Percentiles rank a stretch among this genome's conserved stretches.
phyloP scores from a whole-genome alignment of 1,284 basidiomycete genomes.

The Meira nashicola region DNA sequence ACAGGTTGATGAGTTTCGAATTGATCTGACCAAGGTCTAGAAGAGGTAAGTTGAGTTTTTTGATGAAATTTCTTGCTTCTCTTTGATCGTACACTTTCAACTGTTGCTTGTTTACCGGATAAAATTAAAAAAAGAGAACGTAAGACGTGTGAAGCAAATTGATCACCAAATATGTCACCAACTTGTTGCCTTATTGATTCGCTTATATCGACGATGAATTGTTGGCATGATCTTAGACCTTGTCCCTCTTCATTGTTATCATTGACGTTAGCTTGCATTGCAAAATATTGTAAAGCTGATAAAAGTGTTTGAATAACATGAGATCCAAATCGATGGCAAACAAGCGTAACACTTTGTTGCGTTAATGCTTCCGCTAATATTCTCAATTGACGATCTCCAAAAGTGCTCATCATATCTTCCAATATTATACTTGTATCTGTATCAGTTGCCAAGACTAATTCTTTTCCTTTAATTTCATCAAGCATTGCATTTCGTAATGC shows the following conservation, averaged over 20 bases:
- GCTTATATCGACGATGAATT: conserved; percentile 30
- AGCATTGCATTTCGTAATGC: conserved; percentile 45
- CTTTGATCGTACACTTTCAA: conserved; percentile 26
- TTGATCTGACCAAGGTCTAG: conserved; percentile 1
- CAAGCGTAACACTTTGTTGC: conserved; percentile 22
- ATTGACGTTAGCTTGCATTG: conserved; percentile 10
- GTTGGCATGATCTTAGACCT: conserved; percentile 16
- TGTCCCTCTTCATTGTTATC: background rate
- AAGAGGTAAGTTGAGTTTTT: conserved; percentile 19
- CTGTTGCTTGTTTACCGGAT: conserved; percentile 29
- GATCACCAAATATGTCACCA: conserved; percentile 23
- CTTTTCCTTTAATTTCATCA: conserved; percentile 44
- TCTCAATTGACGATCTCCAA: conserved; percentile 36
- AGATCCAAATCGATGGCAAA: conserved; percentile 46
- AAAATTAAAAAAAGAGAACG: conserved; percentile 39
- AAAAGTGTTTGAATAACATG: conserved; percentile 44
- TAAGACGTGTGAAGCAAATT: conserved; percentile 42
- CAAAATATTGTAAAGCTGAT: conserved; percentile 27
- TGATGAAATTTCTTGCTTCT: conserved; percentile 40
- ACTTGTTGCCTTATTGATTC: conserved; percentile 7
- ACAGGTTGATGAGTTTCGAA: conserved; percentile 14
- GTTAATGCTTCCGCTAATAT: conserved; percentile 46
- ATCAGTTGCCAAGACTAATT: conserved; percentile 46
- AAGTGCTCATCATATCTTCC: conserved; percentile 33
- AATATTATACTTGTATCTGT: conserved; percentile 45